Base-by-base conservation (phyloP, 768 basidiomycete genomes). In the Kwoniella dejecticola region DNA sequence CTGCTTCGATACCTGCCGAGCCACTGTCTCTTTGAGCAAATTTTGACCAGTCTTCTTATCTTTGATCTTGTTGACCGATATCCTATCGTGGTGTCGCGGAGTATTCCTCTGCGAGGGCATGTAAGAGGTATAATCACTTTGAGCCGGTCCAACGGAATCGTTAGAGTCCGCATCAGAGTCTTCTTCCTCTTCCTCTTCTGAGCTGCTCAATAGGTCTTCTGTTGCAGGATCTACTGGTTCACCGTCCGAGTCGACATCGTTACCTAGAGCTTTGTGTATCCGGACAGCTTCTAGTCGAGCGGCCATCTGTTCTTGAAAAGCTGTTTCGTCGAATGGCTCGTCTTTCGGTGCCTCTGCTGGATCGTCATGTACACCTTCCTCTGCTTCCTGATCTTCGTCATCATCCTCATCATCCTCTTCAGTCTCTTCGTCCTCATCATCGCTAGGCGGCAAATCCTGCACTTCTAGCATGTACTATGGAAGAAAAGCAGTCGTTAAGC, bases 211-310 rank as follows among this genome's bases (percentile, higher is more conserved):
- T 6, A 52, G 45, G 52, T 60, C 45, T 23, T 63, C 45, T 24
- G 46, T 49, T 40, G 23, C 23, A 10, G 42, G 49, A 3, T 50
- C 17, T 13, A 13, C 41, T n/a, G 19, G 19, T 42, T 42, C 19
- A 54, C 46, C 41, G 40, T 60, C 45, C 46, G 21, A 21, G 36
- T 52, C 46, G 4, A 59, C 63, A 21, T 70, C 67, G 60, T 74
- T 77, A 1, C 73, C 73, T 8, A 77, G 52, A 13, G 71, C 74
- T 57, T 65, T 66, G 58, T 62, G 62, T 12, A 76, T 63, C 15
- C 71, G 60, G 23, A 76, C 45, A 17, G 57, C 36, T 56, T 72
- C 74, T 10, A 76, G 54, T 19, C 67, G 63, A 21, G 48, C 61
- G 3, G 71, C 40, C 52, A 73, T 66, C 54, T 72, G 42, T 5